phyloP scores from a whole-genome alignment of 2,329 filamentous ascomycete species.

The Neofusicoccum parvum region DNA sequence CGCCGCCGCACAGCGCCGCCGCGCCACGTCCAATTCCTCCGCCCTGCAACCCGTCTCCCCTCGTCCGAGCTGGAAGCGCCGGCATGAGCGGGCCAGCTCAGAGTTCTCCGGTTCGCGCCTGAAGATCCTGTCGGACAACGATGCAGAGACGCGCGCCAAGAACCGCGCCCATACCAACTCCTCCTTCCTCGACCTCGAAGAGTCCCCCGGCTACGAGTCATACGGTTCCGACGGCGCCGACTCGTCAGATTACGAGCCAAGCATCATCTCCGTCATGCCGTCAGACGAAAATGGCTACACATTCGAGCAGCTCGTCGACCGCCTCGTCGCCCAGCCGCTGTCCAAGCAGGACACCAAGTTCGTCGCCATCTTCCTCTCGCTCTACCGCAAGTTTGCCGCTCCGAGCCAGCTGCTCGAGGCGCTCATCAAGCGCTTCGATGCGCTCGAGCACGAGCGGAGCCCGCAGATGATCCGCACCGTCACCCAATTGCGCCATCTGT shows the following conservation, averaged over 20 bases:
- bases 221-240: constrained; percentile 69
- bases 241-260: constrained; percentile 61
- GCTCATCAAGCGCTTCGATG: constrained; percentile 76
- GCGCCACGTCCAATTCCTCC: constrained; percentile 50
- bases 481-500: constrained; percentile 79
- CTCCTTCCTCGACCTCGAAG: constrained; percentile 68
- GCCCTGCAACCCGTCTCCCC: constrained; percentile 45
- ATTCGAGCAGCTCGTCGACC: constrained; percentile 68
- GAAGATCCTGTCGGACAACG: constrained; percentile 28
- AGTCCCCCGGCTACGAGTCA: constrained; percentile 68
- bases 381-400: constrained; percentile 91
- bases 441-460: constrained; percentile 65
- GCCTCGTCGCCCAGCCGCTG: constrained; percentile 79
- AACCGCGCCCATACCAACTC: constrained; percentile 40
- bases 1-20: constrained; percentile 40
- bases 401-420: constrained; percentile 76
- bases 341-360: constrained; percentile 90
- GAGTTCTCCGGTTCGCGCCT: constrained; percentile 44
- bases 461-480: constrained; percentile 76
- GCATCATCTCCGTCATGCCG: constrained; percentile 37
- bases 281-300: constrained; percentile 63
- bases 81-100: constrained; percentile 52
- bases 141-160: constrained; percentile 28
- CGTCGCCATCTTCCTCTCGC: constrained; percentile 80
- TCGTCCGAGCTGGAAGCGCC: constrained; percentile 39